Percentiles rank a stretch among this genome's conserved stretches.
phyloP scores from a whole-genome alignment of 805 yeast genomes.

The Saturnispora galanensis region DNA sequence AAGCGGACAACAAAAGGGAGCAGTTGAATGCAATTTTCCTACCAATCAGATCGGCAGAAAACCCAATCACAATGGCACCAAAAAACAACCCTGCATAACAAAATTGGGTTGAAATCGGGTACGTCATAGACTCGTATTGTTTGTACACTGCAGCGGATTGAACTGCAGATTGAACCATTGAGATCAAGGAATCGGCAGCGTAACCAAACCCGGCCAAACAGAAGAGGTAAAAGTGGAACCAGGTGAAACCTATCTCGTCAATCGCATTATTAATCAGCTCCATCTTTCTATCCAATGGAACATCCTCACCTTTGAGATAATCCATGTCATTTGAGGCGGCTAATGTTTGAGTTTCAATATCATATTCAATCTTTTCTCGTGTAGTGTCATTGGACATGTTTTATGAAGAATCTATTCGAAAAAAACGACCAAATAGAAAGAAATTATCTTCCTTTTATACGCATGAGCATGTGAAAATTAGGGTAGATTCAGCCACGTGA shows the following conservation, averaged over 20 bases:
- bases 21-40: conserved; percentile 42
- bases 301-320: conserved; percentile 24
- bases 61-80: conserved; percentile 51
- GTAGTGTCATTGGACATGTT: neutral
- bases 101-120: conserved; percentile 36
- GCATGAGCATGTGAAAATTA: neutral
- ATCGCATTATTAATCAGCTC: conserved; percentile 41
- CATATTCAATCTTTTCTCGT: neutral
- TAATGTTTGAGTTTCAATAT: conserved; percentile 1
- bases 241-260: conserved; percentile 54
- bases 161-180: conserved; percentile 37
- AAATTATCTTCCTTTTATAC: neutral
- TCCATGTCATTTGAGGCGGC: conserved; percentile 3
- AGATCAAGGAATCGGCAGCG: conserved; percentile 44
- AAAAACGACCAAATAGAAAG: no score
- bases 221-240: conserved; percentile 42
- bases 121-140: conserved; percentile 30
- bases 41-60: conserved; percentile 46
- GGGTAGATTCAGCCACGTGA: no score
- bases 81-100: conserved; percentile 41
- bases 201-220: conserved; percentile 48
- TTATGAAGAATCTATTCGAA: neutral
- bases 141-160: conserved; percentile 38
- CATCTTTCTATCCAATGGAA: conserved; percentile 32
- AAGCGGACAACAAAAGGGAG: conserved; percentile 38